These are phyloP conservation scores for Erysiphe pulchra DNA, from an alignment of 2,329 filamentous ascomycete species.

Conservation along the genomic window DNA sequence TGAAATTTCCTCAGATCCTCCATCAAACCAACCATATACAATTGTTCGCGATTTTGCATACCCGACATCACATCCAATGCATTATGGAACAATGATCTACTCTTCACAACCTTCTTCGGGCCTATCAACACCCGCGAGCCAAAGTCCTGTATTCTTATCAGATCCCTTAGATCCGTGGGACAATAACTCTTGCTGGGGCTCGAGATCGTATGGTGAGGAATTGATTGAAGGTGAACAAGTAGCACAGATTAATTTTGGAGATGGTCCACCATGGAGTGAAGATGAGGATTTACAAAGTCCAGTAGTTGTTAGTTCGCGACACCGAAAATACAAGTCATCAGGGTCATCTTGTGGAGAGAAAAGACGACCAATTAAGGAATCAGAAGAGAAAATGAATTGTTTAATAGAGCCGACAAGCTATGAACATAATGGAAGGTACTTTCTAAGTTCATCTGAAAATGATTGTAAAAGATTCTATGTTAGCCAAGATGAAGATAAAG, in stretches of 20 bases:
- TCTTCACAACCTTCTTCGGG: conserved; percentile 44
- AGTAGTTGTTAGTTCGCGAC: conserved; percentile 55
- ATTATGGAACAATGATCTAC: conserved; percentile 77
- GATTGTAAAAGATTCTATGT: conserved; percentile 53
- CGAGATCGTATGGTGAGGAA: conserved; percentile 13
- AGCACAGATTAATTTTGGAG: conserved; percentile 59
- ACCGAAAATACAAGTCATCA: conserved; percentile 63
- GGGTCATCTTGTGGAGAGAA: conserved; percentile 23
- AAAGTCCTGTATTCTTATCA: conserved; percentile 49
- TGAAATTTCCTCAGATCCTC: too few relatives aligned
- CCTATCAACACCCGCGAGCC: conserved; percentile 63
- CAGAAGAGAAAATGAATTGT: conserved; percentile 16
- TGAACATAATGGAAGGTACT: conserved; percentile 38
- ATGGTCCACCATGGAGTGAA: conserved; percentile 82
- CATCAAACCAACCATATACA: background rate
- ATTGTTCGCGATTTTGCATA: conserved; percentile 58
- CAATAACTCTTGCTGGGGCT: conserved; percentile 32
- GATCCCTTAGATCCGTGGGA: conserved; percentile 62
- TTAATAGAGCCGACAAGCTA: conserved; percentile 24
- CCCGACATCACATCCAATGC: conserved; percentile 53
- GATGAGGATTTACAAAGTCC: conserved; percentile 88
- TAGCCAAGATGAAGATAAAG: conserved; percentile 39
- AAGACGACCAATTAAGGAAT: conserved; percentile 20
- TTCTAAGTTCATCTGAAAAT: conserved; percentile 39
- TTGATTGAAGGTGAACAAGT: conserved; percentile 43